Evolutionary conservation across 2,329 filamentous ascomycete genomes (phyloP).

Genomic region (Fusarium keratoplasticum): DNA sequence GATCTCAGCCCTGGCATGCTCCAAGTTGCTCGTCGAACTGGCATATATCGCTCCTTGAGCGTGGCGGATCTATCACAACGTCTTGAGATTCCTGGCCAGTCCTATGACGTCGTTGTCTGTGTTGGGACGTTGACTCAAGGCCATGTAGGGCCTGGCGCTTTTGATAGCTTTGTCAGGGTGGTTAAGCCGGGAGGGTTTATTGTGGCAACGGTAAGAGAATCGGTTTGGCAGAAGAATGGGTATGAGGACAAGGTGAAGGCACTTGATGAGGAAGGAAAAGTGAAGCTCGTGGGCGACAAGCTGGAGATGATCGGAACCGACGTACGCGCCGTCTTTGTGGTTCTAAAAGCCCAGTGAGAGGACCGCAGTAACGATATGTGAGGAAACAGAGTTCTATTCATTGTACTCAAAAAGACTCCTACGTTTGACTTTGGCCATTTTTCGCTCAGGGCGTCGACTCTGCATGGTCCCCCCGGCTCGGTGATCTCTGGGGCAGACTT

Average conservation of each 20-base stretch:
- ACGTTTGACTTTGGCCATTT: too few species aligned
- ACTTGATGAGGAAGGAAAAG: neutral
- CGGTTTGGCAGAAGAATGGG: conserved; percentile 59
- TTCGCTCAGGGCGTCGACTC: too few species aligned
- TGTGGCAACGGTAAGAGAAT: conserved; percentile 60
- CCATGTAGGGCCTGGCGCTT: conserved; percentile 59
- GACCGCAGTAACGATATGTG: too few species aligned
- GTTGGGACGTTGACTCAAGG: conserved; percentile 64
- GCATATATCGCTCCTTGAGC: conserved; percentile 55
- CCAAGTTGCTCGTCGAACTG: conserved; percentile 55
- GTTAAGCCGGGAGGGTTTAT: conserved; percentile 57
- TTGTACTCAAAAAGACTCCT: too few species aligned
- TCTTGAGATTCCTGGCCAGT: conserved; percentile 49
- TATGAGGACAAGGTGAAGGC: conserved; percentile 56
- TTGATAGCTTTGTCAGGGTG: conserved; percentile 60
- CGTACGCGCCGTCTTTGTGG: conserved; percentile 25
- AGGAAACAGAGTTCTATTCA: too few species aligned
- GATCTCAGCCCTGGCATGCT: conserved; percentile 64
- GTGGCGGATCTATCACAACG: conserved; percentile 56
- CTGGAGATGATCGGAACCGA: conserved; percentile 10
- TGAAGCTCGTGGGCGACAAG: conserved; percentile 1
- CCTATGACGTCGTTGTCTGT: conserved; percentile 62
- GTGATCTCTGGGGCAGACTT: too few species aligned
- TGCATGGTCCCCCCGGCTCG: too few species aligned
- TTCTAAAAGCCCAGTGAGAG: neutral